phyloP scores from a whole-genome alignment of 805 yeast species.

The Zygosaccharomyces lentus region DNA sequence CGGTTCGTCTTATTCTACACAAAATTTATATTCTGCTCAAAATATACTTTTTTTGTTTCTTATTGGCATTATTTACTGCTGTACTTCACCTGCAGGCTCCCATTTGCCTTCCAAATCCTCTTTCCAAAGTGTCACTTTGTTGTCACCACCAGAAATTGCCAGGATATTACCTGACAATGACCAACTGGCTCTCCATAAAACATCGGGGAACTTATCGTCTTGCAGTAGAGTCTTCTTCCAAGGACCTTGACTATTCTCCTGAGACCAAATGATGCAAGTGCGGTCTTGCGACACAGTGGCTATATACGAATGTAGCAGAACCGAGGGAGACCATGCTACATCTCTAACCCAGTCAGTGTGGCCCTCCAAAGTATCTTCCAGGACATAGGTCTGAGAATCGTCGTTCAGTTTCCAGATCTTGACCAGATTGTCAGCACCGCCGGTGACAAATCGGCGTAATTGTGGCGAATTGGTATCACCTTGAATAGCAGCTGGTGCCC shows the following conservation, averaged over 20 bases:
- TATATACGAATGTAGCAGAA: conserved; percentile 78
- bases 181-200: conserved; percentile 98
- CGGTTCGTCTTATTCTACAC: conserved; percentile 4
- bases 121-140: conserved; percentile 93
- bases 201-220: conserved; percentile 87
- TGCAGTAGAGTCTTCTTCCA: conserved; percentile 82
- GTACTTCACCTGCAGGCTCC: conserved; percentile 97
- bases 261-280: conserved; percentile 93
- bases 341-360: conserved; percentile 99
- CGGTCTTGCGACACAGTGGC: conserved; percentile 97
- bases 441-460: conserved; percentile 78
- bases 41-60: neutral
- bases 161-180: conserved; percentile 90
- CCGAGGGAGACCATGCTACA: conserved; percentile 96
- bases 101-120: conserved; percentile 89
- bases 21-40: conserved; percentile 1
- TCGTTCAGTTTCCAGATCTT: conserved; percentile 79
- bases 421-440: conserved; percentile 92
- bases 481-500: conserved; percentile 66
- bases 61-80: conserved; percentile 47
- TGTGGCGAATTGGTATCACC: conserved; percentile 37
- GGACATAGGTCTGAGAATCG: conserved; percentile 53
- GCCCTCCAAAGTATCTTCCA: conserved; percentile 78
- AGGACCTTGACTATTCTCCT: conserved; percentile 55
- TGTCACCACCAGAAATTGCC: conserved; percentile 95